Evolutionary conservation across 2,329 filamentous ascomycete genomes (phyloP).

Genomic region (Neonectria faginata): DNA sequence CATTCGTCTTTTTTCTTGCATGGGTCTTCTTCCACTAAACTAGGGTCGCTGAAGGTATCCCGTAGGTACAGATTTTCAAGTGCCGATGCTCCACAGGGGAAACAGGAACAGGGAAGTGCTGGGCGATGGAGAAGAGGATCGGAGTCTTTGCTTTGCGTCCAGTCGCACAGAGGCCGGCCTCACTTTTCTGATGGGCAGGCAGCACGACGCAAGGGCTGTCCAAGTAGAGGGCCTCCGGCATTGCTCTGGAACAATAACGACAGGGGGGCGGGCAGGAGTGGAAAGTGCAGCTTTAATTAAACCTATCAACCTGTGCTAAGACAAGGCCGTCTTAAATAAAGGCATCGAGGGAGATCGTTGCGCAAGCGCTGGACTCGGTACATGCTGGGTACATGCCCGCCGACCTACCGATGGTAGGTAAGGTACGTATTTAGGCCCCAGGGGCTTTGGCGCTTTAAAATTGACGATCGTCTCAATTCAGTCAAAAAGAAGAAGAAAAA

Average conservation of each 20-base stretch:
- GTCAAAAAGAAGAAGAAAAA: conserved; percentile 12
- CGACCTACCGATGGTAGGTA: not conserved
- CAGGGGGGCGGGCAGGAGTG: not conserved
- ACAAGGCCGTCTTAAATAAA: not conserved
- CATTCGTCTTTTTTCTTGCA: not conserved
- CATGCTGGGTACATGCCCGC: conserved; percentile 9
- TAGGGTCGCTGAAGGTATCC: conserved; percentile 10
- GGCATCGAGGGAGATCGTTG: not conserved
- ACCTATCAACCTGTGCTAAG: not conserved
- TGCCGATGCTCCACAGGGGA: conserved; percentile 18
- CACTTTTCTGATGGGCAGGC: not conserved
- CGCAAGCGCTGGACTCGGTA: conserved; percentile 4
- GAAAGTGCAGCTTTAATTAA: not conserved
- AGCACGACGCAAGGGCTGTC: not conserved
- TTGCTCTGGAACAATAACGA: not conserved
- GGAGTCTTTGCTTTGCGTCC: not conserved
- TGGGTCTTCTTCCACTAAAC: not conserved
- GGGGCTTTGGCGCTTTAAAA: conserved; percentile 21
- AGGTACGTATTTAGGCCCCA: too few relatives aligned
- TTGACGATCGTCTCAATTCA: conserved; percentile 26
- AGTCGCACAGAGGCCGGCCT: conserved; percentile 1
- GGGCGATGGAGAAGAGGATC: not conserved
- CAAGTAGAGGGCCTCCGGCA: not conserved
- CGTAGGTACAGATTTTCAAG: conserved; percentile 10
- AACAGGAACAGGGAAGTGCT: not conserved